A percentile compares a stretch with the other conserved stretches of the same genome.
Evolutionary conservation across 495 filamentous ascomycete genomes (phyloP).

Genomic region (Recurvomyces mirabilis): DNA sequence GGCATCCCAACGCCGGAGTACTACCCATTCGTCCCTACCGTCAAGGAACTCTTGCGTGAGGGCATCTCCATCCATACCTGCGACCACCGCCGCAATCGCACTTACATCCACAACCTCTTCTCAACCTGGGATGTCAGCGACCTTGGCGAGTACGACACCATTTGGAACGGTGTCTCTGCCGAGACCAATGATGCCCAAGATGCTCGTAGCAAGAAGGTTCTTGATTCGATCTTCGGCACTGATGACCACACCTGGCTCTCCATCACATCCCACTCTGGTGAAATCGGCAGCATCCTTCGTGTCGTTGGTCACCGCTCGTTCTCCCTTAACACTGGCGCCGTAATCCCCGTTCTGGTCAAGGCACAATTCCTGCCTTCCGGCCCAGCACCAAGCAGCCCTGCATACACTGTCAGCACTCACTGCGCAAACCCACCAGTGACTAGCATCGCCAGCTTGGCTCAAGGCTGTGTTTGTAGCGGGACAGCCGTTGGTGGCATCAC

Average conservation of each 20-base stretch:
- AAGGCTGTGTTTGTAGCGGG: conserved; percentile 12
- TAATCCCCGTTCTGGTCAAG: conserved; percentile 58
- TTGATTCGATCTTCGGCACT: conserved; percentile 52
- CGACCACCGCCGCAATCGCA: conserved; percentile 51
- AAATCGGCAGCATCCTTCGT: conserved; percentile 47
- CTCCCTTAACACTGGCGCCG: conserved; percentile 50
- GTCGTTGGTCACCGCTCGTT: conserved; percentile 53
- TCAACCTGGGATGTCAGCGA: conserved; percentile 51
- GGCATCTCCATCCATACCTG: conserved; percentile 67
- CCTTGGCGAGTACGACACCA: conserved; percentile 37
- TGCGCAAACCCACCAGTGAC: conserved; percentile 42
- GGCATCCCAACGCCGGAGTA: conserved; percentile 40
- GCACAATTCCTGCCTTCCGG: conserved; percentile 33
- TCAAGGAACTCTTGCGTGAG: conserved; percentile 65
- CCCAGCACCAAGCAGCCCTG: conserved; percentile 27
- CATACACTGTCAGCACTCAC: conserved; percentile 38
- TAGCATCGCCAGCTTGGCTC: conserved; percentile 15
- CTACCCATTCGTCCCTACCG: conserved; percentile 45
- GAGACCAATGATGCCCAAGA: conserved; percentile 40
- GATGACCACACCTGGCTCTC: conserved; percentile 54
- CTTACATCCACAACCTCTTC: conserved; percentile 46
- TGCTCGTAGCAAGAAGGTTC: conserved; percentile 39
- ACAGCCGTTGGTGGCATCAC: conserved; percentile 1
- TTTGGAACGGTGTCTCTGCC: conserved; percentile 24
- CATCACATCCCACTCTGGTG: conserved; percentile 58